Conservation (phyloP, 345 rosid species). For the Citropsis articulata region DNA sequence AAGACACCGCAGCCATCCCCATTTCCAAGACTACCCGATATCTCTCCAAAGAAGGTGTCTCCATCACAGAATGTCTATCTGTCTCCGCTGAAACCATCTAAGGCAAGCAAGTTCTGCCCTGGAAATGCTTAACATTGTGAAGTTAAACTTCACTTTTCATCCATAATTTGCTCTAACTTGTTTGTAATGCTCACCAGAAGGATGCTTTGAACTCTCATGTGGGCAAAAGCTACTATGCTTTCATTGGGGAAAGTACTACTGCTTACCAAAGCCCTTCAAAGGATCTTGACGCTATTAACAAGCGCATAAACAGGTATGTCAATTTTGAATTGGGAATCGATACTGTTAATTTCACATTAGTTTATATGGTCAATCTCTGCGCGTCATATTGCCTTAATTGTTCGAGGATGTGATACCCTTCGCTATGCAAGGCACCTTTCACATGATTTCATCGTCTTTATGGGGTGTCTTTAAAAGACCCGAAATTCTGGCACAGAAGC, state of each 20-base stretch:
- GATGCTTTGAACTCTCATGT: constrained; percentile 8
- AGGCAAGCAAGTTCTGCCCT: constrained; percentile 42
- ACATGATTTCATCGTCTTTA: too few relatives aligned
- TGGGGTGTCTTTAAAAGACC: neutral
- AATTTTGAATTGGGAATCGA: neutral
- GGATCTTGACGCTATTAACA: constrained; percentile 5
- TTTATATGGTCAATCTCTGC: neutral
- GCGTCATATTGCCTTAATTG: too few relatives aligned
- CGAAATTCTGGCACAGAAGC: neutral
- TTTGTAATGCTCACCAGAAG: neutral
- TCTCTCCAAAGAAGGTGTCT: constrained; percentile 93
- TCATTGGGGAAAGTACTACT: neutral
- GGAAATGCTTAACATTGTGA: neutral
- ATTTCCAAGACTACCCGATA: constrained; percentile 85
- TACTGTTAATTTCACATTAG: neutral
- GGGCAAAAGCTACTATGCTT: constrained; percentile 13
- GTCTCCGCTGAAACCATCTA: constrained; percentile 81
- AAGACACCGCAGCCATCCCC: constrained; percentile 68
- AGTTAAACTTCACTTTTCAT: neutral
- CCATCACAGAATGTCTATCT: constrained; percentile 79
- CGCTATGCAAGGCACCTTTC: too few relatives aligned
- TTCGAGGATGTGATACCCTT: too few relatives aligned
- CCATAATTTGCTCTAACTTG: neutral
- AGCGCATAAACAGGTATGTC: constrained; percentile 1
- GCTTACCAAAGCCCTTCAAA: constrained; percentile 12